Evolutionary conservation across 208 protist species (phyloP), one percentile per base, ranked within the genome.

Genomic region (Blechomonas ayalai): DNA sequence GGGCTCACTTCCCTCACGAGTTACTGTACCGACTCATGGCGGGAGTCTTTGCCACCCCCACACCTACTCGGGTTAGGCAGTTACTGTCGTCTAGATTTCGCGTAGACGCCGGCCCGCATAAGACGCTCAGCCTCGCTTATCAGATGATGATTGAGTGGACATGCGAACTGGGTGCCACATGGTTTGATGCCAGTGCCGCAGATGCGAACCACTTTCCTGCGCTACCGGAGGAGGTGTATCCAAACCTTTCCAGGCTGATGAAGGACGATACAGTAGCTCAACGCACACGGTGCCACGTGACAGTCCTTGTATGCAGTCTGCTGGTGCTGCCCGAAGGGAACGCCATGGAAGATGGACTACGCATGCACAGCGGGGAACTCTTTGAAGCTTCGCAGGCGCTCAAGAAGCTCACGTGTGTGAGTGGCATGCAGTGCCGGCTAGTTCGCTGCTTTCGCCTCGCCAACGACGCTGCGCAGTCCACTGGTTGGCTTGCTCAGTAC

Each of bases 401-500:
- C 22, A 42, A 51, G 0, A 53, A 61, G 10, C 18, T 59, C 4
- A 52, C 75, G 9, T 69, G 54, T 20, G 75, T 82, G 26, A 61
- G 61, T 50, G 80, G 65, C 6, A 44, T 89, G 46, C 80, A 84
- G 47, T 81, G 72, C 56, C 72, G 69, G 4, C 62, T 89, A 28
- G 46, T 88, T 33, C 42, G 49, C 2, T 32, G 48, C 1, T 71
- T 74, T 49, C 33, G 38, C 27, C 52, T 15, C 6, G 57, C 53
- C 15, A 47, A 34, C 35, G 26, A 13, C 19, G 36, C 32, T 20
- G 58, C 64, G 26, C 20, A 52, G 8, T 12, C 31, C 28, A 15
- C 3, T 35, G 59, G 39, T 0, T 72, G 63, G 69, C 39, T 70
- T 36, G 39, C 26, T 0, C 31, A 15, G 31, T 54, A 47, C 16